Evolutionary conservation across 2,329 filamentous ascomycete species (phyloP).

Genomic region (Stachybotrys elegans): DNA sequence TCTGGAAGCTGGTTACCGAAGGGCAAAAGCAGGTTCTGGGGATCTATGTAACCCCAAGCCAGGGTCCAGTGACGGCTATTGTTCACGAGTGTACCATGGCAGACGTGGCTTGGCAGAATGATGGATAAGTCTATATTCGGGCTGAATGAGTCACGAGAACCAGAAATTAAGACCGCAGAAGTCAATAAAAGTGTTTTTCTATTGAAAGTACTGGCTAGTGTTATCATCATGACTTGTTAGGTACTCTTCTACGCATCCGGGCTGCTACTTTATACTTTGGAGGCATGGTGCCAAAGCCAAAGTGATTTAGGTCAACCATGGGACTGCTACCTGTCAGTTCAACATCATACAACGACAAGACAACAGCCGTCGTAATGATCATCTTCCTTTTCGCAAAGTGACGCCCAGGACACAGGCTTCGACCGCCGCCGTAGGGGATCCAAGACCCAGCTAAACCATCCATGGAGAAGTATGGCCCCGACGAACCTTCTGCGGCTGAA

Average conservation of each 20-base stretch:
- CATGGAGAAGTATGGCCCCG: not conserved
- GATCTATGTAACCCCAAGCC: no score
- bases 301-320: not conserved
- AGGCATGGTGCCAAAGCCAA: not conserved
- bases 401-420: slow-evolving; percentile 3
- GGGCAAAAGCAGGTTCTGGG: no score
- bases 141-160: no score
- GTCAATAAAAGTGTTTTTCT: no score
- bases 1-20: no score
- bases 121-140: no score
- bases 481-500: not conserved
- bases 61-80: no score
- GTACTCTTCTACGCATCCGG: not conserved
- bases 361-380: not conserved
- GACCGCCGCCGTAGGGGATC: slow-evolving; percentile 5
- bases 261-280: not conserved
- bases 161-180: no score
- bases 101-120: no score
- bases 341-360: slow-evolving; percentile 1
- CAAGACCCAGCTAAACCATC: not conserved
- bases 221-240: no score
- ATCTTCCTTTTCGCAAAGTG: slow-evolving; percentile 4
- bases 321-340: not conserved
- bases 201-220: no score
- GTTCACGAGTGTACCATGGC: no score